Percentiles rank a stretch among this genome's conserved stretches.
phyloP scores from a whole-genome alignment of 495 filamentous ascomycete genomes.

The Cudoniella acicularis region DNA sequence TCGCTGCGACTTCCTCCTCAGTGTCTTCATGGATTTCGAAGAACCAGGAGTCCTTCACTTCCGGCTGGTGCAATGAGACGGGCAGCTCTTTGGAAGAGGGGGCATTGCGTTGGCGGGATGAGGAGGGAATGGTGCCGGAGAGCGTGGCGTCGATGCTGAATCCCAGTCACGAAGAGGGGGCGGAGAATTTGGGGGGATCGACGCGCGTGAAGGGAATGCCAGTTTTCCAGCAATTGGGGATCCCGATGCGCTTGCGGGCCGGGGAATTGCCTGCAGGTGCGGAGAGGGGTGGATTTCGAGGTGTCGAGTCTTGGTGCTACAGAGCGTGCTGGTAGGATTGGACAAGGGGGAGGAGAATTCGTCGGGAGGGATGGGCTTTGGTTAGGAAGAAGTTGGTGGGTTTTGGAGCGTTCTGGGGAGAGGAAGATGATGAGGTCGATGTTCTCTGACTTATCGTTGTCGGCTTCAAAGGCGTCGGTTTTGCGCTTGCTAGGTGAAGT shows the following conservation, averaged over 20 bases:
- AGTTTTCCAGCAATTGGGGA: slow-evolving; percentile 55
- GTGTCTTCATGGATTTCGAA: slow-evolving; percentile 96
- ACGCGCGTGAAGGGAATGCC: slow-evolving; percentile 51
- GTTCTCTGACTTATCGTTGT: slow-evolving; percentile 71
- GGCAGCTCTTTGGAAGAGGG: not conserved
- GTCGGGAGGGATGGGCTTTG: slow-evolving; percentile 23
- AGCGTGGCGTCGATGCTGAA: slow-evolving; percentile 81
- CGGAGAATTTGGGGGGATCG: slow-evolving; percentile 51
- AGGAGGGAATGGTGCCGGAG: slow-evolving; percentile 57
- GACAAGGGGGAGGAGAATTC: slow-evolving; percentile 25
- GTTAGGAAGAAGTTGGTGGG: slow-evolving; percentile 34
- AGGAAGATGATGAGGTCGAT: slow-evolving; percentile 65
- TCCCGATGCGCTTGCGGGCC: slow-evolving; percentile 55
- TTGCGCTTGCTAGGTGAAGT: slow-evolving; percentile 19
- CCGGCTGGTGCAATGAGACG: slow-evolving; percentile 32
- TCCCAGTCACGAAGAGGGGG: slow-evolving; percentile 11
- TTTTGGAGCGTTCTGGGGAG: slow-evolving; percentile 54
- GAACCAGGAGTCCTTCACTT: slow-evolving; percentile 69
- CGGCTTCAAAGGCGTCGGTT: slow-evolving; percentile 14
- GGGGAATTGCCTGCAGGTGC: slow-evolving; percentile 62
- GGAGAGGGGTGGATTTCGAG: slow-evolving; percentile 41
- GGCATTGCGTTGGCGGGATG: slow-evolving; percentile 19
- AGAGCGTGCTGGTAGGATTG: slow-evolving; percentile 21
- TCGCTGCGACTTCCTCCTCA: slow-evolving; percentile 80
- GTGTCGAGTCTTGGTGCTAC: slow-evolving; percentile 43